A percentile compares a stretch with the other conserved stretches of the same genome.
These are phyloP conservation scores for Emergomyces pasteurianus DNA, from an alignment of 2,329 filamentous ascomycete genomes.

Conservation along the genomic window DNA sequence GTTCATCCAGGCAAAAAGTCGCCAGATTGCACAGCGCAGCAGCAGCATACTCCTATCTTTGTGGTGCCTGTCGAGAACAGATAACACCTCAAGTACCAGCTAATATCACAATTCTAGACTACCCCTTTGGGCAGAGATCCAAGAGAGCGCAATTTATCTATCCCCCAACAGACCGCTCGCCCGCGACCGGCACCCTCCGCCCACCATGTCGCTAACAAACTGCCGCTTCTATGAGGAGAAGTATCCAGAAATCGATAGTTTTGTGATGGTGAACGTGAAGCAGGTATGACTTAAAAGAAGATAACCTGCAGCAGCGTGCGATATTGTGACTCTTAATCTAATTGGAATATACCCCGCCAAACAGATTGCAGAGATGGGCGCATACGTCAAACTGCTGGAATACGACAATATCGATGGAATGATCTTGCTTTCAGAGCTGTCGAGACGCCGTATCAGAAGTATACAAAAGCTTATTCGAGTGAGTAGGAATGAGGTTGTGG, in stretches of 20 bases:
- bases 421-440: constrained; percentile 96
- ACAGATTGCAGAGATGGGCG: constrained; percentile 98
- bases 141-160: background rate
- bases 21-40: background rate
- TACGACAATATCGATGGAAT: constrained; percentile 99
- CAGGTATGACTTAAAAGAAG: constrained; percentile 46
- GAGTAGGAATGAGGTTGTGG: constrained; percentile 95
- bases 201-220: constrained; percentile 87
- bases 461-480: constrained; percentile 99
- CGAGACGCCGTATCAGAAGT: constrained; percentile 91
- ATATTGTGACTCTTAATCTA: background rate
- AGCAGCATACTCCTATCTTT: background rate
- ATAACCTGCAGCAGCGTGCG: background rate
- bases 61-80: background rate
- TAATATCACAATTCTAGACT: background rate
- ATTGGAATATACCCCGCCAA: background rate
- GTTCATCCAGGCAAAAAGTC: background rate
- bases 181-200: constrained; percentile 21
- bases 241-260: constrained; percentile 96
- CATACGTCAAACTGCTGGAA: constrained; percentile 97
- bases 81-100: background rate
- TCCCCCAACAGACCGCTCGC: background rate
- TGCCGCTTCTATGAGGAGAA: constrained; percentile 97
- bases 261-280: constrained; percentile 99
- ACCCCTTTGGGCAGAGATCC: background rate